phyloP scores from a whole-genome alignment of 306 rosid genomes.

The Fragaria ananassa region DNA sequence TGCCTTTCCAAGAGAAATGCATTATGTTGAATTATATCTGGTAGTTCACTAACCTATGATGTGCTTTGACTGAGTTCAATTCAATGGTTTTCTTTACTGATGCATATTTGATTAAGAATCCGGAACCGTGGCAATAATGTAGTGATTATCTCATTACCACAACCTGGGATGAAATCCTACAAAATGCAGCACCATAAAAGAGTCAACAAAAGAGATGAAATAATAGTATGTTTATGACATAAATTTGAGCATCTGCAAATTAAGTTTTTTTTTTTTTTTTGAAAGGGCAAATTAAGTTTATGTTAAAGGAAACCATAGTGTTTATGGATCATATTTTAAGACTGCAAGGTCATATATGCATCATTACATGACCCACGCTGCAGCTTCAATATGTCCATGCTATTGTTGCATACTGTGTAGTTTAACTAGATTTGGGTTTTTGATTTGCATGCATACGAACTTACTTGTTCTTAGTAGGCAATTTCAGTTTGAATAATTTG shows the following conservation, averaged over 20 bases:
- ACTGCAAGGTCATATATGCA: background rate
- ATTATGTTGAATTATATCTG: conserved; percentile 11
- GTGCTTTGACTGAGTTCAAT: conserved; percentile 18
- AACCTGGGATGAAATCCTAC: background rate
- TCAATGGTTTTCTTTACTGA: background rate
- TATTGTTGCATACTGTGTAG: background rate
- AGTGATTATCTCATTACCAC: background rate
- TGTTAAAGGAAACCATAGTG: background rate
- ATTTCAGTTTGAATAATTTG: conserved; percentile 1
- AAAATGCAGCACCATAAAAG: background rate
- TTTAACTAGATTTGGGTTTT: conserved; percentile 15
- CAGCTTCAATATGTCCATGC: background rate
- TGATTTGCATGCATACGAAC: background rate
- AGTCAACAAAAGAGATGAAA: background rate
- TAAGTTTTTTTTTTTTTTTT: background rate
- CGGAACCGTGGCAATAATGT: background rate
- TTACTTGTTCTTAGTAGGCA: background rate
- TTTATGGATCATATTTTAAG: background rate
- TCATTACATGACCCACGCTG: background rate
- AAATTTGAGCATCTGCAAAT: background rate
- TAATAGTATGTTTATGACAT: background rate
- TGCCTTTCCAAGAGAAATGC: conserved; percentile 5
- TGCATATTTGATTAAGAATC: background rate
- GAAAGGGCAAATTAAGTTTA: background rate
- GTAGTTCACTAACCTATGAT: conserved; percentile 10